Conservation (phyloP, 169 alveolate species). For the Cytauxzoon felis region DNA sequence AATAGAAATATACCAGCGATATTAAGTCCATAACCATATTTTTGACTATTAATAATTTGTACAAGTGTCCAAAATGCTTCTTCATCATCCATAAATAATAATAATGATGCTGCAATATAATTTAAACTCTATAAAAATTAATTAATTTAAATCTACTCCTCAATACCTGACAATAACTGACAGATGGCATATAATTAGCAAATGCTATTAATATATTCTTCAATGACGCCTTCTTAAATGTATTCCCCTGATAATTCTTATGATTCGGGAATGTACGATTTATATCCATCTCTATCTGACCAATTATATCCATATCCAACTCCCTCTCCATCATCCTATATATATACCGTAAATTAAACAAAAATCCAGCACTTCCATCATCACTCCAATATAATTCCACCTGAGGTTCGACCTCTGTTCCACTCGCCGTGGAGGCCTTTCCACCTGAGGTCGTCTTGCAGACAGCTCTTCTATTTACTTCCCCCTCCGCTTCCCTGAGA, state of each 20-base stretch:
- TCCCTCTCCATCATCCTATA: conserved; percentile 63
- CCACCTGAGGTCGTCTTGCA: no score
- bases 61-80: conserved; percentile 81
- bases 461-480: no score
- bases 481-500: no score
- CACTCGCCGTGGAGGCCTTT: no score
- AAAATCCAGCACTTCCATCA: not conserved
- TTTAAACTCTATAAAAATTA: conserved; percentile 63
- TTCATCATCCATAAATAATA: conserved; percentile 77
- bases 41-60: conserved; percentile 75
- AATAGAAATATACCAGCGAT: conserved; percentile 57
- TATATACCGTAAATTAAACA: not conserved
- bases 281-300: conserved; percentile 80
- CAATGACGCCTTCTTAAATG: conserved; percentile 65
- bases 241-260: conserved; percentile 62
- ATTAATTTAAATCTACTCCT: not conserved
- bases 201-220: conserved; percentile 79
- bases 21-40: conserved; percentile 69
- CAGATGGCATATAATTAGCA: conserved; percentile 78
- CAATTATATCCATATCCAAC: conserved; percentile 63
- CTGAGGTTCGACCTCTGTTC: no score
- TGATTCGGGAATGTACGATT: conserved; percentile 80
- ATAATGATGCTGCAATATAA: conserved; percentile 77
- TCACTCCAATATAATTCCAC: not conserved
- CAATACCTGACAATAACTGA: conserved; percentile 75